Evolutionary conservation across 73 alveolate genomes (phyloP), one percentile per base, ranked within the genome.

Genomic region (Paramecium bursaria): DNA sequence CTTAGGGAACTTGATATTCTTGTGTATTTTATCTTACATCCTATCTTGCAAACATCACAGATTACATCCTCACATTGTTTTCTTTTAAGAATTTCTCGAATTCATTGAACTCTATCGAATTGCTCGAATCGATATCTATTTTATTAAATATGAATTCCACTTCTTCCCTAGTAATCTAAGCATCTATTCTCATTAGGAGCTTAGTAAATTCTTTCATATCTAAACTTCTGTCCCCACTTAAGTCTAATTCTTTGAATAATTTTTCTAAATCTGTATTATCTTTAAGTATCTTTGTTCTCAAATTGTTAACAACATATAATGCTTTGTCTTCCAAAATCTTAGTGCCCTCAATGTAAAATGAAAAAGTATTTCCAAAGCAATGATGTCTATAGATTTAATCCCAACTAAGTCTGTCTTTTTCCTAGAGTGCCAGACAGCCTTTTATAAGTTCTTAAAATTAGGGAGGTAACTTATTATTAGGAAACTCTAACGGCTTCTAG

Each of bases 291-390:
- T 79, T 79, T 23, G 46, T 31, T 79, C 89, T 79, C 54, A 79
- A 39, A 48, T 79, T 74, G 30, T 52, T 26, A 30, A 79, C 76
- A 67, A 79, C 15, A 50, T 29, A 79, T 46, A 26, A 26, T 3
- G 89, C 89, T 48, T 79, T 79, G 54, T 79, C 89, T 48, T 79
- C 89, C 42, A 79, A 25, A 53, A 53, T 22, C 22, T 79, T 79
- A 22, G 75, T 42, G 19, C 39, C 22, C 25, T 79, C 74, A 21
- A 57, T 19, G n/a, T 53, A 79, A 42, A 33, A 48, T 22, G 19
- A 54, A 22, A 79, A 79, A 35, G 50, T 61, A 25, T 52, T 48
- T 2, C 89, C 85, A 79, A 79, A 79, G 27, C 75, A 54, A 33
- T 80, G 85, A 53, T 79, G 89, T 17, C 74, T 50, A 79, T 54